Evolutionary conservation across 2,329 filamentous ascomycete species (phyloP).

Genomic region (Chaetomiaceae sp.): DNA sequence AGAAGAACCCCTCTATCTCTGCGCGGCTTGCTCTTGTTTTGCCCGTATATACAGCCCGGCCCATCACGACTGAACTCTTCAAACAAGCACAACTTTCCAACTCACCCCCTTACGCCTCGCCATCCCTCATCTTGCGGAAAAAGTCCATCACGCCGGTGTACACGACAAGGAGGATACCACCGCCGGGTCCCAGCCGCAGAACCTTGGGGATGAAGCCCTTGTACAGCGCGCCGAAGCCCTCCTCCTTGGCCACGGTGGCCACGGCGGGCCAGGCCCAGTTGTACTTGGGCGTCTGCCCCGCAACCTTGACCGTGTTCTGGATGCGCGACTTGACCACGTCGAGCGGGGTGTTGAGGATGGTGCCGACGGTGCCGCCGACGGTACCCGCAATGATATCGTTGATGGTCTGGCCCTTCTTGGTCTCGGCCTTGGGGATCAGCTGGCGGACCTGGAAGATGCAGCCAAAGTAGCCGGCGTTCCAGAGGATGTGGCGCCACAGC

Average conservation of each 20-base stretch:
- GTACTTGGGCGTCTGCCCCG: slow-evolving; percentile 86
- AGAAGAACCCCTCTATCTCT: background rate
- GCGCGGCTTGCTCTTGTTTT: background rate
- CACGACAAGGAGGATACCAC: slow-evolving; percentile 73
- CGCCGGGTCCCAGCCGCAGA: slow-evolving; percentile 65
- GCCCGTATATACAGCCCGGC: background rate
- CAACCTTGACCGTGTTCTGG: slow-evolving; percentile 82
- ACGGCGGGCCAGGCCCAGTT: slow-evolving; percentile 96
- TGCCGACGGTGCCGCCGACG: slow-evolving; percentile 83
- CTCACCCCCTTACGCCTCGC: background rate
- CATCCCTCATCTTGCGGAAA: slow-evolving; percentile 62
- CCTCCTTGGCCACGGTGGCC: slow-evolving; percentile 83
- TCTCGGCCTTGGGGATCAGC: slow-evolving; percentile 74
- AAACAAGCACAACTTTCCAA: background rate
- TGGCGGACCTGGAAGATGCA: slow-evolving; percentile 96
- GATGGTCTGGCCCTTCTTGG: slow-evolving; percentile 73
- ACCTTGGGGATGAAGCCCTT: slow-evolving; percentile 98
- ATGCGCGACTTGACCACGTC: slow-evolving; percentile 98
- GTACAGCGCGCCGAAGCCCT: slow-evolving; percentile 88
- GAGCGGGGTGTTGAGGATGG: slow-evolving; percentile 89
- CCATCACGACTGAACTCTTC: background rate
- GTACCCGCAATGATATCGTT: slow-evolving; percentile 87
- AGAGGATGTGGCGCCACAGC: slow-evolving; percentile 81
- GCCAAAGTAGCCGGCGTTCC: slow-evolving; percentile 96
- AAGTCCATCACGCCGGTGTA: slow-evolving; percentile 91